Evolutionary conservation across 495 filamentous ascomycete species (phyloP).

Genomic region (Amniculicola lignicola): DNA sequence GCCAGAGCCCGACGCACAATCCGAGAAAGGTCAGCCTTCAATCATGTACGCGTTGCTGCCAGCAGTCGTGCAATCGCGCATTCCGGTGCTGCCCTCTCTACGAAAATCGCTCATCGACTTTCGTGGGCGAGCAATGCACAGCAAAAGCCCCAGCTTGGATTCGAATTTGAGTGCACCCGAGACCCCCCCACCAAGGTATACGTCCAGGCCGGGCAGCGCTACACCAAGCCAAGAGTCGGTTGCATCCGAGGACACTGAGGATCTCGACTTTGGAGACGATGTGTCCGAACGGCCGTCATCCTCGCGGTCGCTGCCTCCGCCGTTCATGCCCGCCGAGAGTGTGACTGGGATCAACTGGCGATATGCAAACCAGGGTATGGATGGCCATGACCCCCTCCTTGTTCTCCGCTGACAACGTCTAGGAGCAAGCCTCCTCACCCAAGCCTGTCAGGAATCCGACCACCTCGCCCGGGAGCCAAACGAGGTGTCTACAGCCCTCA

Average conservation of each 20-base stretch:
- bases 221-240: constrained; percentile 7
- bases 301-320: constrained; percentile 2
- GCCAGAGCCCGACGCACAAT: background rate
- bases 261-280: constrained; percentile 4
- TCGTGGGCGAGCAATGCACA: background rate
- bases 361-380: constrained; percentile 47
- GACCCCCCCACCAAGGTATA: constrained; percentile 34
- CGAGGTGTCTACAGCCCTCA: constrained; percentile 40
- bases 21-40: constrained; percentile 11
- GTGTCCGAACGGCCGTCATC: constrained; percentile 19
- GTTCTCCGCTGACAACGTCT: background rate
- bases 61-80: constrained; percentile 28
- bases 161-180: background rate
- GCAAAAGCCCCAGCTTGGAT: constrained; percentile 1
- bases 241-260: constrained; percentile 7
- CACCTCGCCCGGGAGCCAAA: constrained; percentile 30
- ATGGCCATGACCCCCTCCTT: background rate
- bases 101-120: constrained; percentile 22
- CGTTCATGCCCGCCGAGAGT: constrained; percentile 29
- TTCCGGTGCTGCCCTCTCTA: constrained; percentile 33
- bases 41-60: constrained; percentile 35
- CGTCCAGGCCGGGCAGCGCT: constrained; percentile 14
- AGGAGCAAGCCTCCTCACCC: constrained; percentile 44
- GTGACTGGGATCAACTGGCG: constrained; percentile 47
- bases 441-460: constrained; percentile 41